Base-by-base conservation (phyloP, 2,329 filamentous ascomycete genomes). In the Hypoxylon sp. region DNA sequence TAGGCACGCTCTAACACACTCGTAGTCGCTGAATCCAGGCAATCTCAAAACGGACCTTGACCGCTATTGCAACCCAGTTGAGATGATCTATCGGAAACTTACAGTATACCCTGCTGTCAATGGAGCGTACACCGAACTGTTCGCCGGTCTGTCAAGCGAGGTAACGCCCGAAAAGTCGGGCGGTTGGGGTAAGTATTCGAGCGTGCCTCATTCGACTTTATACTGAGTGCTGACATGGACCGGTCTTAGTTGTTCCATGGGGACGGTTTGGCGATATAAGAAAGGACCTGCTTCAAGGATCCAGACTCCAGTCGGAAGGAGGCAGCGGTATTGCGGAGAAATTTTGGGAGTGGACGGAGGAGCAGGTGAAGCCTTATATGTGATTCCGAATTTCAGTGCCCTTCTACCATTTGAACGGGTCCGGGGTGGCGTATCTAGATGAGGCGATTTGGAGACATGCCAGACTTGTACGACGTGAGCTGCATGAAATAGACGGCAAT, bases 291-390 rank as follows among this genome's bases (percentile, higher is more conserved):
- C 73, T 73, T 3, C 69, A 75, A 2, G 77, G 72, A 11, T 75
- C 75, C 1, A 79, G 76, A 64, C 63, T 73, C 3, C 68, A 76
- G 51, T 75, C 74, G 17, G 79, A 82, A 51, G 80, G 80, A 17
- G 80, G 82, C 1, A 80, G 75, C 3, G 81, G 79, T 0, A 75
- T 79, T 42, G 80, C 78, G 2, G 68, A 75, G 47, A 75, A 77
- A 53, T 83, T 85, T 61, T 85, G 82, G 82, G 77, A 81, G 6
- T 85, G 82, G 82, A 78, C 76, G 27, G 83, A 84, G 61, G 77
- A 80, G 46, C 77, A 82, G 67, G 76, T 79, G 7, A 75, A 75
- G 56, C 64, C 72, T 13, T 82, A 77, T 69, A 58, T 58, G 31
- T 75, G 63, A 71, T 58, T 47, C 19, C 19, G 24, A 19, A 60